A percentile compares a stretch with the other conserved stretches of the same genome.
phyloP scores from a whole-genome alignment of 2,329 filamentous ascomycete genomes.

The Orbilia oligospora region DNA sequence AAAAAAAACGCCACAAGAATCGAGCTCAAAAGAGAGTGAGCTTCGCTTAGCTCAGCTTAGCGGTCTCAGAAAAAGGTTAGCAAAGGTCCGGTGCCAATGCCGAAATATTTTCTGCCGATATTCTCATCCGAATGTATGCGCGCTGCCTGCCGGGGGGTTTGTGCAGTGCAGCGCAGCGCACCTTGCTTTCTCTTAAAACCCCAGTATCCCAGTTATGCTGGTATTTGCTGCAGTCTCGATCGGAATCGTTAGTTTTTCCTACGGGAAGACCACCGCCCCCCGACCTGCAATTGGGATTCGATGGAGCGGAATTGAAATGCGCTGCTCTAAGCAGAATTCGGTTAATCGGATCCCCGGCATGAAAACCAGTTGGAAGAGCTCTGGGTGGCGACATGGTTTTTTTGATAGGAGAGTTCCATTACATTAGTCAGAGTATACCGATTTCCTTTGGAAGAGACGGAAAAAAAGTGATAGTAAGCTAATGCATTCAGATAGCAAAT shows the following conservation, averaged over 20 bases:
- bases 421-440: constrained; percentile 31
- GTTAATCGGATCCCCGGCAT: constrained; percentile 45
- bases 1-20: not conserved
- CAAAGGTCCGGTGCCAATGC: constrained; percentile 14
- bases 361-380: constrained; percentile 45
- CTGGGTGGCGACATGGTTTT: constrained; percentile 32
- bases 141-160: no score
- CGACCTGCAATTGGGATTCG: constrained; percentile 3
- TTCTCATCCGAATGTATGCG: constrained; percentile 48
- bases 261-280: not conserved
- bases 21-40: constrained; percentile 3
- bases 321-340: constrained; percentile 27
- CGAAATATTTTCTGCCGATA: constrained; percentile 47
- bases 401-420: constrained; percentile 9
- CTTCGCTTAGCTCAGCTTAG: not conserved
- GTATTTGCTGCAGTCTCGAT: not conserved
- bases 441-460: not conserved
- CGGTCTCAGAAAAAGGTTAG: constrained; percentile 19
- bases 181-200: not conserved
- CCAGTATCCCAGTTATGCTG: no score
- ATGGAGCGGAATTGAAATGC: no score
- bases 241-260: not conserved
- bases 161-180: not conserved
- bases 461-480: not conserved
- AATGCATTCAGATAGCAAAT: not conserved